Conservation (phyloP, 495 filamentous ascomycete species). For the Penicillium maclennaniae region DNA sequence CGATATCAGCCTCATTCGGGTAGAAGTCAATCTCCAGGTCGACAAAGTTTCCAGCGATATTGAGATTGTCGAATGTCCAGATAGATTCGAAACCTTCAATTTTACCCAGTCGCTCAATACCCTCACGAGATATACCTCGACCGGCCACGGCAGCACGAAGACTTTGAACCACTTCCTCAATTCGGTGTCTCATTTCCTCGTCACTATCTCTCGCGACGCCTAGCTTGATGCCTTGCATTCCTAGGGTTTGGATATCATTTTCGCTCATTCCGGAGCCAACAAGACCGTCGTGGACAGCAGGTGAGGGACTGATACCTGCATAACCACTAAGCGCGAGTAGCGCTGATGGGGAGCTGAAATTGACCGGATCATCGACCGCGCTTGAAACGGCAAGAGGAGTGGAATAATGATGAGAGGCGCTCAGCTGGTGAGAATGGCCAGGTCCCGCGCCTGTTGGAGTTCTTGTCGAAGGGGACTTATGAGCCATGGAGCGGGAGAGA, state of each 20-base stretch:
- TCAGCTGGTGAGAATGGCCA: conserved; percentile 25
- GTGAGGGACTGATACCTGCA: conserved; percentile 41
- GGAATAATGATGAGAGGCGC: conserved; percentile 38
- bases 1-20: conserved; percentile 35
- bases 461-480: conserved; percentile 44
- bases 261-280: conserved; percentile 42
- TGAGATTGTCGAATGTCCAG: conserved; percentile 65
- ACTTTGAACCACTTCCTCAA: conserved; percentile 42
- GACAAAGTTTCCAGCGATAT: conserved; percentile 64
- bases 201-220: conserved; percentile 45
- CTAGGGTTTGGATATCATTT: conserved; percentile 42
- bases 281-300: conserved; percentile 39
- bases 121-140: conserved; percentile 68
- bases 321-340: conserved; percentile 42
- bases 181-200: conserved; percentile 51
- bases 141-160: conserved; percentile 42
- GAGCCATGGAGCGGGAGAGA: conserved; percentile 38
- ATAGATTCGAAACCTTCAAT: conserved; percentile 71
- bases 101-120: conserved; percentile 70
- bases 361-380: conserved; percentile 39
- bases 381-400: conserved; percentile 37
- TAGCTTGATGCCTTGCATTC: conserved; percentile 41
- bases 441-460: conserved; percentile 41
- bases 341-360: conserved; percentile 46
- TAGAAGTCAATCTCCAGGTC: conserved; percentile 51